A percentile compares a stretch with the other conserved stretches of the same genome.
These are phyloP conservation scores for Delitschia confertaspora DNA, from an alignment of 495 filamentous ascomycete genomes.

Conservation along the genomic window DNA sequence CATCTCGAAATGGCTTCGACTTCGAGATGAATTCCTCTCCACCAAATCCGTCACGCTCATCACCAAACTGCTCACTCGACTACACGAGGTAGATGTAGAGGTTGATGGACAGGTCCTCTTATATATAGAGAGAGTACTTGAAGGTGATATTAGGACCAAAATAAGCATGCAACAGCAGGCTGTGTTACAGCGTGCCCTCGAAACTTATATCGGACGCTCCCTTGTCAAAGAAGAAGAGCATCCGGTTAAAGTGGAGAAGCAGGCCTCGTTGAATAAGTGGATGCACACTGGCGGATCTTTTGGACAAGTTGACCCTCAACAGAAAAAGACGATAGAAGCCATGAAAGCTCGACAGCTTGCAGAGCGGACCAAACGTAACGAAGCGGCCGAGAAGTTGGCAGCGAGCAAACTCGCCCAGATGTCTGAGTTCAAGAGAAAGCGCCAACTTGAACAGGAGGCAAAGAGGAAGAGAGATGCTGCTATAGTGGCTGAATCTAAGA, in stretches of 20 bases:
- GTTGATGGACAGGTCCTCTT: conserved; percentile 51
- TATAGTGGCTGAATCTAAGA: conserved; percentile 56
- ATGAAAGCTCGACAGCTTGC: conserved; percentile 8
- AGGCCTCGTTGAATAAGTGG: conserved; percentile 23
- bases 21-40: conserved; percentile 77
- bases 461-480: conserved; percentile 62
- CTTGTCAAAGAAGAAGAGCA: conserved; percentile 39
- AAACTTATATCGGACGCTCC: conserved; percentile 59
- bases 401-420: conserved; percentile 4
- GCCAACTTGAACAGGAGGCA: conserved; percentile 65
- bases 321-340: no score
- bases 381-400: conserved; percentile 7
- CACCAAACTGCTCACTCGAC: conserved; percentile 60
- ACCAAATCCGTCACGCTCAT: conserved; percentile 59
- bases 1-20: conserved; percentile 72
- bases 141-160: conserved; percentile 57
- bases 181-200: conserved; percentile 68
- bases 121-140: conserved; percentile 53
- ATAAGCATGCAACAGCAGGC: conserved; percentile 69
- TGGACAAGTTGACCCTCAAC: no score
- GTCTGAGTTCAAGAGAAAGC: conserved; percentile 35
- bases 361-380: no score
- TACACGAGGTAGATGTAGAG: conserved; percentile 60
- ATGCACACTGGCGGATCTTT: conserved; percentile 8
- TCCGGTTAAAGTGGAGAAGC: conserved; percentile 12